phyloP scores from a whole-genome alignment of 805 yeast genomes.

The Komagataella kurtzmanii region DNA sequence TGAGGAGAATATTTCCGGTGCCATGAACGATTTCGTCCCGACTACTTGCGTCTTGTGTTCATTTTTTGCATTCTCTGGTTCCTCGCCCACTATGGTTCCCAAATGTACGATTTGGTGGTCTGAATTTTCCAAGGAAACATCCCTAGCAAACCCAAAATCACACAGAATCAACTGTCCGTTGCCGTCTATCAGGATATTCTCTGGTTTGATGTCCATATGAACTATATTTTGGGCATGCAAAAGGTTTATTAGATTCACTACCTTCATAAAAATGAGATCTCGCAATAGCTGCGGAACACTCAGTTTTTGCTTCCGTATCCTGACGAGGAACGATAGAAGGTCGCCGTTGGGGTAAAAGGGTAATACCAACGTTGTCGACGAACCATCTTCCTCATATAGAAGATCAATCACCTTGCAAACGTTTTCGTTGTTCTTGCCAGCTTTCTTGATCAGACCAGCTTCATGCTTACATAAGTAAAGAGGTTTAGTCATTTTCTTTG shows the following conservation, averaged over 20 bases:
- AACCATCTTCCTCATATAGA: background rate
- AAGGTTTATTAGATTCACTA: slow-evolving; percentile 32
- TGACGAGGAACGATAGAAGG: slow-evolving; percentile 26
- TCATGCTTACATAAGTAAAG: background rate
- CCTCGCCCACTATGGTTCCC: background rate
- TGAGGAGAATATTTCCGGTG: slow-evolving; percentile 30
- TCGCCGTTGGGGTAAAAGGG: slow-evolving; percentile 35
- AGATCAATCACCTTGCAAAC: background rate
- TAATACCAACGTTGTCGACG: slow-evolving; percentile 13
- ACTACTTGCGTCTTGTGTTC: slow-evolving; percentile 15
- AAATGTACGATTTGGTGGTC: slow-evolving; percentile 3
- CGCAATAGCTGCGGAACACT: slow-evolving; percentile 20
- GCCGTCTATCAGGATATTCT: slow-evolving; percentile 32
- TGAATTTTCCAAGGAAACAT: slow-evolving; percentile 13
- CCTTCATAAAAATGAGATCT: slow-evolving; percentile 35
- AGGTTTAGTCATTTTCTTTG: background rate
- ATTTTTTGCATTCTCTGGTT: slow-evolving; percentile 3
- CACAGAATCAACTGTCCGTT: slow-evolving; percentile 29
- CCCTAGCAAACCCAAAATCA: slow-evolving; percentile 39
- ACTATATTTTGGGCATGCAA: slow-evolving; percentile 28
- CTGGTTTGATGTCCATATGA: slow-evolving; percentile 44
- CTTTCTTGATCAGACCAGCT: background rate
- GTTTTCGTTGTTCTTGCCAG: background rate
- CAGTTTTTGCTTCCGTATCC: slow-evolving; percentile 21
- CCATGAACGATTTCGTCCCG: slow-evolving; percentile 41